Evolutionary conservation across 495 filamentous ascomycete genomes (phyloP), one percentile per base, ranked within the genome.

Genomic region (Aspergillus wentii): DNA sequence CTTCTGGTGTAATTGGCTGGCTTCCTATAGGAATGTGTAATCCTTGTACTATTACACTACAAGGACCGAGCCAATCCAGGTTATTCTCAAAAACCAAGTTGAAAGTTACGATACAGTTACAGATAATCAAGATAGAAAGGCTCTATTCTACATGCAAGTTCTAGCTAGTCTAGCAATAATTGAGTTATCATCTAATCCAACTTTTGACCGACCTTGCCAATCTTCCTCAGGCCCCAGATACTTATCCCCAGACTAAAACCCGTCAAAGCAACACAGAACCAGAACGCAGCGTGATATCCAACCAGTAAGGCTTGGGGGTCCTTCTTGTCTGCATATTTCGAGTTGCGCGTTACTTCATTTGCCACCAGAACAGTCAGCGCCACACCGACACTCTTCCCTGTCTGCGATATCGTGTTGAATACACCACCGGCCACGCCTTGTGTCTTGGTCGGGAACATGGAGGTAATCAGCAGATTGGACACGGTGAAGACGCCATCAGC

Each of bases 381-480:
- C 8, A 79, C 40, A 0, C 79, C 76, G 10, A 82, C 57, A 9
- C 59, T 57, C 10, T 69, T 75, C 1, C 79, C 79, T 23, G 81
- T 54, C 56, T 80, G 75, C 4, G 65, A 50, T 8, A 76, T 47
- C 0, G 72, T 76, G 46, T 79, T 81, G 60, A 82, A 79, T 0
- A 82, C 75, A 11, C 72, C 74, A 5, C 75, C 75, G 8, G 76
- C 76, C 6, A 82, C 56, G 0, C 57, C 69, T 22, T 56, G 44
- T 4, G 33, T 41, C 8, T 52, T 36, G 0, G 9, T 14, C 14
- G 49, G 39, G n/a, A 59, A 57, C 6, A 60, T 60, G 11, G 48
- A 43, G 1, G 73, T 64, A 32, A 80, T 76, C 33, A 79, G 34
- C 10, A 80, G 48, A 43, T 74, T 72, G 3, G 71, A 64, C 1